Evolutionary conservation across 202 grass and related monocot genomes (phyloP).

Genomic region (Elaeis oleifera): DNA sequence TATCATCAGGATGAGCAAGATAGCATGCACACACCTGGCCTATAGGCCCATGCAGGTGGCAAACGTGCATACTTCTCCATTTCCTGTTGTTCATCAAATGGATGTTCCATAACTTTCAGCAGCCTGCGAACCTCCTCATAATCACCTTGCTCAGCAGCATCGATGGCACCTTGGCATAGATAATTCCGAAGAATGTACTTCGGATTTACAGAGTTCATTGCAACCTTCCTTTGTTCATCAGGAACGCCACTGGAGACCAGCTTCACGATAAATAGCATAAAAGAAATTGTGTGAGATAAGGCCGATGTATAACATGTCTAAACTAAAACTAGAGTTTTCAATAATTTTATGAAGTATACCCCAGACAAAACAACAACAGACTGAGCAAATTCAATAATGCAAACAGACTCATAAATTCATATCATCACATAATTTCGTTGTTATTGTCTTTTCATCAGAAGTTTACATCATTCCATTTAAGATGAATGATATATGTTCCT

Average conservation of each 20-base stretch:
- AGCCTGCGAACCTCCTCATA: constrained; percentile 55
- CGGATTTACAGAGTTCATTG: constrained; percentile 75
- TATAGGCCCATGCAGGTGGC: constrained; percentile 93
- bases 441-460: too few species aligned
- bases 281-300: neutral
- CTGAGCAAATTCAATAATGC: too few species aligned
- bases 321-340: too few species aligned
- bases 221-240: constrained; percentile 62
- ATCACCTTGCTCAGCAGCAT: constrained; percentile 65
- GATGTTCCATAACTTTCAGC: constrained; percentile 71
- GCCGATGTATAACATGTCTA: too few species aligned
- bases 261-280: constrained; percentile 31
- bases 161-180: constrained; percentile 83
- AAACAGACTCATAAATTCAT: too few species aligned
- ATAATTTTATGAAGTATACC: too few species aligned
- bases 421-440: too few species aligned
- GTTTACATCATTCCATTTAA: too few species aligned
- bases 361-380: too few species aligned
- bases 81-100: constrained; percentile 71
- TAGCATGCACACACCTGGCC: constrained; percentile 91
- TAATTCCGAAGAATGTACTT: constrained; percentile 93
- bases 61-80: constrained; percentile 91
- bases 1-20: constrained; percentile 81
- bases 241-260: constrained; percentile 45
- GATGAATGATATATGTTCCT: too few species aligned